Evolutionary conservation across 2,329 filamentous ascomycete genomes (phyloP).

Genomic region (Microdochium bolleyi): DNA sequence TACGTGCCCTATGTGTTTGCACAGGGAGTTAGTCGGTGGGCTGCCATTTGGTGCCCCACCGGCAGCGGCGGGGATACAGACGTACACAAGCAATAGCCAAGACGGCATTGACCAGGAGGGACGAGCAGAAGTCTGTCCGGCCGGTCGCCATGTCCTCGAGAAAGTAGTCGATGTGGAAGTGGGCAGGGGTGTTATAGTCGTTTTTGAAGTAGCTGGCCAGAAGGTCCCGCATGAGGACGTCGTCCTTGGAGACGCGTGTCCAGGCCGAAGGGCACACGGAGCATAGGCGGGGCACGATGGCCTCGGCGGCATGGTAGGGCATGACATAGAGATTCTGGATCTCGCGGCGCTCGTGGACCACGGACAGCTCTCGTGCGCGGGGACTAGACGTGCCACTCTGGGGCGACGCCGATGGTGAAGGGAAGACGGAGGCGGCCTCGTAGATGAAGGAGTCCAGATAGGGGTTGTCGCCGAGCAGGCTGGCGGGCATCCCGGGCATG

Average conservation of each 20-base stretch:
- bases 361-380: conserved; percentile 3
- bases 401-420: background rate
- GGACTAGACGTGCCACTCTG: background rate
- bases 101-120: conserved; percentile 28
- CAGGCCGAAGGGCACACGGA: conserved; percentile 22
- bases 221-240: conserved; percentile 24
- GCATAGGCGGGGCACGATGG: conserved; percentile 23
- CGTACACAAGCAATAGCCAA: conserved; percentile 28
- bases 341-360: conserved; percentile 1
- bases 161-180: conserved; percentile 30
- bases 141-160: conserved; percentile 25
- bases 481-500: conserved; percentile 18
- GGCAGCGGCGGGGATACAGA: background rate
- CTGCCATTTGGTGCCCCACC: no score
- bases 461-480: conserved; percentile 15
- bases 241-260: conserved; percentile 25
- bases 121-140: conserved; percentile 25
- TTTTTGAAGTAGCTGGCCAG: conserved; percentile 18
- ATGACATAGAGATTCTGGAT: conserved; percentile 18
- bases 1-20: conserved; percentile 16
- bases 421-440: conserved; percentile 7
- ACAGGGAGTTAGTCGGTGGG: background rate
- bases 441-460: conserved; percentile 22
- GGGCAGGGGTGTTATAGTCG: conserved; percentile 25
- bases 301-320: conserved; percentile 25